Conservation (phyloP, 805 yeast species). For the Starmerella kuoi region DNA sequence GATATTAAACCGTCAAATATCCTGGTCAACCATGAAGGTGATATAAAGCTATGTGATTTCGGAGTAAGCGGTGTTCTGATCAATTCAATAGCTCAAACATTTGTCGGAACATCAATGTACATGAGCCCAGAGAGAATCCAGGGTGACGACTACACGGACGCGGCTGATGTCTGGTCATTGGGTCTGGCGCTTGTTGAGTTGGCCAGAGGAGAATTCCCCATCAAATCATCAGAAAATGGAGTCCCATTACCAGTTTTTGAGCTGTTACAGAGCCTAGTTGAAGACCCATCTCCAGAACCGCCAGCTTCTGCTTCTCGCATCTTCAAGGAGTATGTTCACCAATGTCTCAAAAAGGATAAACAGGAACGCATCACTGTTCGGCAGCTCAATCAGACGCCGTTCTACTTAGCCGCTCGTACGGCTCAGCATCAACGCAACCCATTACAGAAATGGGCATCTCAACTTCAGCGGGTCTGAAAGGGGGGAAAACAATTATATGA, state of each 20-base stretch:
- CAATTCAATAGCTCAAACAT: conserved; percentile 91
- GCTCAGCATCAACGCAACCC: conserved; percentile 7
- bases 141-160: conserved; percentile 86
- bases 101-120: conserved; percentile 94
- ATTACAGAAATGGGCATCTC: conserved; percentile 13
- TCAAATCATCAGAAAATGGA: conserved; percentile 12
- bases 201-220: conserved; percentile 71
- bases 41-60: conserved; percentile 86
- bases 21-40: conserved; percentile 72
- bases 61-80: conserved; percentile 89
- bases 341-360: conserved; percentile 56
- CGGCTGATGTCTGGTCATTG: conserved; percentile 94
- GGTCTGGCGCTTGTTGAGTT: conserved; percentile 84
- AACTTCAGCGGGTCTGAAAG: conserved; percentile 5
- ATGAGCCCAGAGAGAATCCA: conserved; percentile 97
- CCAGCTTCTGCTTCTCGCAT: conserved; percentile 35
- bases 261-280: conserved; percentile 79
- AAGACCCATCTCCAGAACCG: conserved; percentile 77
- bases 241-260: conserved; percentile 47
- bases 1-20: conserved; percentile 96
- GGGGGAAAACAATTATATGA: not conserved
- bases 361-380: conserved; percentile 64
- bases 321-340: conserved; percentile 56
- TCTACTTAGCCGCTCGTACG: conserved; percentile 20
- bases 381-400: conserved; percentile 39